phyloP scores from a whole-genome alignment of 331 rosid species.

The Erythrophleum ivorense region DNA sequence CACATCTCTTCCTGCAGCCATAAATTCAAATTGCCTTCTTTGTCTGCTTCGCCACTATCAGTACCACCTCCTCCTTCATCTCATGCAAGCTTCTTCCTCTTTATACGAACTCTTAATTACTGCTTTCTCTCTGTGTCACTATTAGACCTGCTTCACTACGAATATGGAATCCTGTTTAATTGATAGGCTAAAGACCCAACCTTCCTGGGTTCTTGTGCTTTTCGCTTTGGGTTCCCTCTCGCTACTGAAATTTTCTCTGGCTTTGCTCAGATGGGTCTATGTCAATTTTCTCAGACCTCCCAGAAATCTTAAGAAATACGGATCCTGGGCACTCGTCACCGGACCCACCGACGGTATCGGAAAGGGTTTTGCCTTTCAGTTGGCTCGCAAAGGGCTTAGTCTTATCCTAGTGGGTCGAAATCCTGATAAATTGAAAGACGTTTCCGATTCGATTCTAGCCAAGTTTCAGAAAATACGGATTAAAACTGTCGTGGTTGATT shows the following conservation, averaged over 20 bases:
- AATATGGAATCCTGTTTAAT: slow-evolving; percentile 53
- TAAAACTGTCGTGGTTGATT: slow-evolving; percentile 76
- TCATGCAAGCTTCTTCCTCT: background rate
- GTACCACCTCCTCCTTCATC: background rate
- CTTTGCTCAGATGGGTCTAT: slow-evolving; percentile 65
- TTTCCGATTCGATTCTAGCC: slow-evolving; percentile 67
- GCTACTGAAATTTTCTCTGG: slow-evolving; percentile 45
- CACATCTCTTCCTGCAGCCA: background rate
- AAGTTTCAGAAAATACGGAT: slow-evolving; percentile 62
- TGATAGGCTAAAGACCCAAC: slow-evolving; percentile 58
- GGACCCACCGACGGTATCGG: slow-evolving; percentile 97
- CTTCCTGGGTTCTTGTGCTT: slow-evolving; percentile 60
- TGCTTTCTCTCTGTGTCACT: background rate
- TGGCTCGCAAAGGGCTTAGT: slow-evolving; percentile 83
- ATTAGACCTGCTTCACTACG: background rate
- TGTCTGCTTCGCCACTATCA: background rate
- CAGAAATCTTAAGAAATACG: slow-evolving; percentile 76
- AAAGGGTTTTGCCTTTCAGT: slow-evolving; percentile 78
- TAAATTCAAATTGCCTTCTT: slow-evolving; percentile 30
- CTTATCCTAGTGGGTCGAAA: slow-evolving; percentile 82
- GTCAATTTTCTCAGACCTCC: slow-evolving; percentile 81
- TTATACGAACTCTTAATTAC: background rate
- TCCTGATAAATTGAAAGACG: slow-evolving; percentile 76
- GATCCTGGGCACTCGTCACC: slow-evolving; percentile 90
- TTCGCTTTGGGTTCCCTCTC: slow-evolving; percentile 64